phyloP scores from a whole-genome alignment of 2,329 filamentous ascomycete genomes.

The Thelonectria rubi region DNA sequence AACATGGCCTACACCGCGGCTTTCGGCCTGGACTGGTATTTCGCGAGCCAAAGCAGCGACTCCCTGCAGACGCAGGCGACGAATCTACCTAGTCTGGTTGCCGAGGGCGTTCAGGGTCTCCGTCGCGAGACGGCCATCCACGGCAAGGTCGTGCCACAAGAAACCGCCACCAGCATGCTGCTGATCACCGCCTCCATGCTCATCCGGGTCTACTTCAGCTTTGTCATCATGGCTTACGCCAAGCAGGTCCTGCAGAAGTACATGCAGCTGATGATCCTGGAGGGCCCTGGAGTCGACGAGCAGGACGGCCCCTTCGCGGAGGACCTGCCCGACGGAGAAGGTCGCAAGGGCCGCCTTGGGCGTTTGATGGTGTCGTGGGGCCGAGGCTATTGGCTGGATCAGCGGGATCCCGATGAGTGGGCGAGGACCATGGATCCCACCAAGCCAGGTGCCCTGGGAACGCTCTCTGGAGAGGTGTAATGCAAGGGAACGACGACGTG shows the following conservation, averaged over 20 bases:
- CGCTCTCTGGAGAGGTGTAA: conserved; percentile 48
- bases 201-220: conserved; percentile 82
- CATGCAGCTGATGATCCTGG: conserved; percentile 58
- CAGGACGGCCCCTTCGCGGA: conserved; percentile 73
- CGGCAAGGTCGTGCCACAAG: conserved; percentile 58
- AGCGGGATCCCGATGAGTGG: conserved; percentile 74
- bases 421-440: conserved; percentile 66
- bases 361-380: conserved; percentile 79
- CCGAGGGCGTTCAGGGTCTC: conserved; percentile 47
- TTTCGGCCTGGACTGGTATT: conserved; percentile 88
- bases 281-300: conserved; percentile 56
- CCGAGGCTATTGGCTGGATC: conserved; percentile 83
- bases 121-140: conserved; percentile 47
- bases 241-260: conserved; percentile 78
- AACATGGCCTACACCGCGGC: conserved; percentile 84
- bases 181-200: conserved; percentile 79
- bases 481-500: conserved; percentile 15
- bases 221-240: conserved; percentile 86
- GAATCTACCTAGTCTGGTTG: conserved; percentile 41
- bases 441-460: conserved; percentile 60
- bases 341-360: conserved; percentile 82
- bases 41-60: conserved; percentile 67
- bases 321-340: conserved; percentile 77
- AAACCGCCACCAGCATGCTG: conserved; percentile 77
- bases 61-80: conserved; percentile 35